Conservation (phyloP, 2,329 filamentous ascomycete genomes). For the Simplicillium sp. region DNA sequence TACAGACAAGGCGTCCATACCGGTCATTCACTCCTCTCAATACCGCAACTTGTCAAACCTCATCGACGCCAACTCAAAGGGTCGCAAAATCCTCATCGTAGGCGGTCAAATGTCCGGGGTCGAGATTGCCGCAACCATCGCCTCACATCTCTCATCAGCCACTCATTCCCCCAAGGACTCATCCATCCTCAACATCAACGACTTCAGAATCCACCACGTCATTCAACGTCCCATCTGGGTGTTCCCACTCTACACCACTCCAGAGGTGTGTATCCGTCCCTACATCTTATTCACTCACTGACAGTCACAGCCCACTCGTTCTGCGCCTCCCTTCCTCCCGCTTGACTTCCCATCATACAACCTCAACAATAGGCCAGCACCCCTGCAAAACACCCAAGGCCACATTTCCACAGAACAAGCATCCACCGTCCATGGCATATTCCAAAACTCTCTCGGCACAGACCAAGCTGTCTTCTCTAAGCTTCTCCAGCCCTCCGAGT, state of each 20-base stretch:
- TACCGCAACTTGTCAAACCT: constrained; percentile 47
- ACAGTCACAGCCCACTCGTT: constrained; percentile 30
- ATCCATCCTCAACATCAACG: constrained; percentile 29
- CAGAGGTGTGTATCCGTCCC: constrained; percentile 28
- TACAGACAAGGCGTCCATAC: constrained; percentile 25
- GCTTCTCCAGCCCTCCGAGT: constrained; percentile 25
- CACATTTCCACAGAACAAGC: constrained; percentile 52
- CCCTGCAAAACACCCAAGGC: constrained; percentile 54
- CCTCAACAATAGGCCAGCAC: constrained; percentile 47
- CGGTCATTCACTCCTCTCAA: constrained; percentile 58
- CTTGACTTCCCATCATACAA: constrained; percentile 68
- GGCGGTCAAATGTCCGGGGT: constrained; percentile 78
- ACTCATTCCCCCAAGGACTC: constrained; percentile 39
- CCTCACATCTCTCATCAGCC: constrained; percentile 59
- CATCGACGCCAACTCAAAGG: constrained; percentile 26
- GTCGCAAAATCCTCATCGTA: constrained; percentile 60
- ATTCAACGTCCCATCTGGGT: constrained; percentile 63
- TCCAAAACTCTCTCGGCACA: constrained; percentile 36
- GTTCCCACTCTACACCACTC: constrained; percentile 49
- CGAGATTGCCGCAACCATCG: constrained; percentile 66
- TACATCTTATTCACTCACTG: not conserved
- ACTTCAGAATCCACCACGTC: constrained; percentile 58
- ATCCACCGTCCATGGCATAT: constrained; percentile 40
- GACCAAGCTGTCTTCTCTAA: constrained; percentile 43
- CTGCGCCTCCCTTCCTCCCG: constrained; percentile 56